phyloP scores from a whole-genome alignment of 2,329 filamentous ascomycete genomes.

The Eurotiales sp. region DNA sequence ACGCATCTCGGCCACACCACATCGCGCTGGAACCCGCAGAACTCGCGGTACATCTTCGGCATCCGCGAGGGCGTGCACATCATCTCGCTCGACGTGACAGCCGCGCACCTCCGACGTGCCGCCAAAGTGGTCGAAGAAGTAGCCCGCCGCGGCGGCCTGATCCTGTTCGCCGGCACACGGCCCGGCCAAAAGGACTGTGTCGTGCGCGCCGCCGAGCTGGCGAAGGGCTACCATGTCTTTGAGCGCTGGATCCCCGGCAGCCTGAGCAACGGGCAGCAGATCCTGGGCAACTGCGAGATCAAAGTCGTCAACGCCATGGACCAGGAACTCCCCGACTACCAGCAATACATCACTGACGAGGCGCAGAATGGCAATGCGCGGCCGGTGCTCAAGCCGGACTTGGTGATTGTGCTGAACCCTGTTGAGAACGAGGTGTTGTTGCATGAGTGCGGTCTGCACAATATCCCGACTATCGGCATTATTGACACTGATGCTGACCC shows the following conservation, averaged over 20 bases:
- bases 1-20: constrained; percentile 87
- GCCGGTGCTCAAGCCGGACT: constrained; percentile 72
- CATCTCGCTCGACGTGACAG: constrained; percentile 84
- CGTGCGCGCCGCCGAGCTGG: constrained; percentile 72
- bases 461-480: constrained; percentile 89
- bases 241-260: constrained; percentile 87
- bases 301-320: constrained; percentile 78
- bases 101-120: constrained; percentile 83
- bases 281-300: constrained; percentile 65
- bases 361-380: no score
- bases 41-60: constrained; percentile 91
- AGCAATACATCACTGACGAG: constrained; percentile 60
- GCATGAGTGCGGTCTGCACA: constrained; percentile 83
- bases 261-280: constrained; percentile 89
- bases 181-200: constrained; percentile 76
- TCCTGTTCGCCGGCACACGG: constrained; percentile 87
- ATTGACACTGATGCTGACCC: constrained; percentile 93
- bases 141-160: constrained; percentile 72
- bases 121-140: constrained; percentile 91
- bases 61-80: constrained; percentile 86
- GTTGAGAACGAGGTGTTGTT: constrained; percentile 86
- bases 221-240: constrained; percentile 81
- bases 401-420: constrained; percentile 90
- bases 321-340: constrained; percentile 59
- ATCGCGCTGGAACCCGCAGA: constrained; percentile 89